These are phyloP conservation scores for Tuber indicum DNA, from an alignment of 495 filamentous ascomycete species.

Conservation along the genomic window DNA sequence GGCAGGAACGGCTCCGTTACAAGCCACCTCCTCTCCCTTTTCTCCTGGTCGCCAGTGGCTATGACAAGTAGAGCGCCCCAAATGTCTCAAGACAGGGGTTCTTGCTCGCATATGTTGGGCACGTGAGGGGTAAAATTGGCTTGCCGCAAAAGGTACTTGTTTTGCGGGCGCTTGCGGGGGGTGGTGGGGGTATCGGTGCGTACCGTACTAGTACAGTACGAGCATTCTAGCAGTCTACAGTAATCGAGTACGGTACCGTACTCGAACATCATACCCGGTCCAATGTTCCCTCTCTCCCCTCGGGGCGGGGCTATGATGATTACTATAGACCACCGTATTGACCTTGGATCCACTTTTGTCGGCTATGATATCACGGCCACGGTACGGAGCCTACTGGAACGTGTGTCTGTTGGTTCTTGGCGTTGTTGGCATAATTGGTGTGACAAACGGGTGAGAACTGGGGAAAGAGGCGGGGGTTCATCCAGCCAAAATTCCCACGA, in stretches of 20 bases:
- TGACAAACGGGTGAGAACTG: neutral
- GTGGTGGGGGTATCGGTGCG: neutral
- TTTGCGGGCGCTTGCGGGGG: neutral
- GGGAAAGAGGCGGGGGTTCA: neutral
- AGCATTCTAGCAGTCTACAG: no score
- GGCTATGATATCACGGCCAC: neutral
- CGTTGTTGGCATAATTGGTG: neutral
- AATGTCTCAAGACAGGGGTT: slow-evolving; percentile 12
- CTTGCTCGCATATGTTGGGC: slow-evolving; percentile 17
- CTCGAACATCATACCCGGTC: neutral
- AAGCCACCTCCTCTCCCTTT: slow-evolving; percentile 8
- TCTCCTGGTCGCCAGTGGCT: neutral
- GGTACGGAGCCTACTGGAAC: neutral
- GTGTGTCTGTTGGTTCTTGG: neutral
- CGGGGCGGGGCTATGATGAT: neutral
- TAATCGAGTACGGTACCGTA: no score
- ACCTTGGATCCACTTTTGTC: neutral
- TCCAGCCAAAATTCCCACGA: neutral
- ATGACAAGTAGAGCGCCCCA: neutral
- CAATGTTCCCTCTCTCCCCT: neutral
- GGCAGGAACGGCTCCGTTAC: slow-evolving; percentile 9
- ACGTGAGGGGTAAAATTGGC: neutral
- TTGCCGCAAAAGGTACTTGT: neutral
- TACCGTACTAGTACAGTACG: no score
- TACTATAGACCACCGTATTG: neutral